Conservation (phyloP, 2,329 filamentous ascomycete genomes). For the Myriosclerotinia curreyana region DNA sequence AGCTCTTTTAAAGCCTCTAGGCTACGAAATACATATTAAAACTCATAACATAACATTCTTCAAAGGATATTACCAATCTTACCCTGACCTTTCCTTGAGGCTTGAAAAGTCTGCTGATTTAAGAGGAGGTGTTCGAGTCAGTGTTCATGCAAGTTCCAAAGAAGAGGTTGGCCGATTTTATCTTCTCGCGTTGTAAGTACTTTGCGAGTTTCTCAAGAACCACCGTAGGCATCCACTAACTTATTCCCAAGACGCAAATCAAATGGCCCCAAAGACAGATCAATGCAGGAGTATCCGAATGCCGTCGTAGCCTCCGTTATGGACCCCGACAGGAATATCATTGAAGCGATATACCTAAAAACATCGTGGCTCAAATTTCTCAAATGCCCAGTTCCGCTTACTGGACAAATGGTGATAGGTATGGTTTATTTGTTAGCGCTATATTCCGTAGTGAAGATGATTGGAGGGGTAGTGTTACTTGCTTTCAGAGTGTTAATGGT, state of each 20-base stretch:
- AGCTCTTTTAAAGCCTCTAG: not conserved
- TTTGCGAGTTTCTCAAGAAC: not conserved
- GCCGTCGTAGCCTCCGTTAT: not conserved
- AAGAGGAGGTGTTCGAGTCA: not conserved
- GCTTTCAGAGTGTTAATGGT: not conserved
- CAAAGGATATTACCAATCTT: not conserved
- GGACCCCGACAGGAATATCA: not conserved
- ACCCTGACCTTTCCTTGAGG: not conserved
- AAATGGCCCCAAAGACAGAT: not conserved
- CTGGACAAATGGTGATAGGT: not conserved
- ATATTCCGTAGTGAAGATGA: not conserved
- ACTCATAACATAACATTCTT: not conserved
- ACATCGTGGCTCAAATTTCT: not conserved
- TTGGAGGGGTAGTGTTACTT: not conserved
- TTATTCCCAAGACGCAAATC: not conserved
- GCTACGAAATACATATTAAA: not conserved
- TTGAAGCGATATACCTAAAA: not conserved
- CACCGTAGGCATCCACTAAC: too few species aligned
- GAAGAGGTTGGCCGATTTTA: not conserved
- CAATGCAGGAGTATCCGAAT: not conserved
- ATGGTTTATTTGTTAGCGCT: not conserved
- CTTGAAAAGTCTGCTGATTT: not conserved
- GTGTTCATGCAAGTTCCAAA: not conserved
- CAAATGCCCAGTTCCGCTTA: not conserved
- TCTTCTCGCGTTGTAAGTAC: not conserved